A percentile compares a stretch with the other conserved stretches of the same genome.
Conservation (phyloP, 2,329 filamentous ascomycete species). For the Lachnellula subtilissima region DNA sequence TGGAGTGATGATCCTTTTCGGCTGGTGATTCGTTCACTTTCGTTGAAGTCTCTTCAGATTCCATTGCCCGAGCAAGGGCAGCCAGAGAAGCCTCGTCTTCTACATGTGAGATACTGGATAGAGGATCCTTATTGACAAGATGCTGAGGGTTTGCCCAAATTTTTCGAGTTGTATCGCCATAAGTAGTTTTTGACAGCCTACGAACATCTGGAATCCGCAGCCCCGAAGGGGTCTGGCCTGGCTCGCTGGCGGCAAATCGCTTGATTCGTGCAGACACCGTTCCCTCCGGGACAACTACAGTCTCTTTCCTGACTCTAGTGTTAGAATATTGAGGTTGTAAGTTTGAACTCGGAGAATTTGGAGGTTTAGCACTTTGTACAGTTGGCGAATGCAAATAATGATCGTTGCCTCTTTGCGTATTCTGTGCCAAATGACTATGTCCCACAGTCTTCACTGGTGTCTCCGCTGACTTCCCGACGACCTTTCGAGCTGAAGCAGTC, state of each 20-base stretch:
- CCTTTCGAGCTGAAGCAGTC: neutral
- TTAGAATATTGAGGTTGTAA: neutral
- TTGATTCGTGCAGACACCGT: neutral
- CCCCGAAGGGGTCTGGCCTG: slow-evolving; percentile 2
- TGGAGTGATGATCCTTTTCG: neutral
- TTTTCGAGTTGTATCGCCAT: slow-evolving; percentile 9
- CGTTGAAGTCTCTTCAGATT: neutral
- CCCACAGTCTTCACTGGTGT: neutral
- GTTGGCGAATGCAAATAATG: neutral
- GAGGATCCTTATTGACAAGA: slow-evolving; percentile 15
- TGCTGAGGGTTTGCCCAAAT: neutral
- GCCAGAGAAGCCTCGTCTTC: slow-evolving; percentile 20
- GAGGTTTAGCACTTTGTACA: neutral
- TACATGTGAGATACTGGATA: slow-evolving; percentile 16
- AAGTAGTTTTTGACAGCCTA: slow-evolving; percentile 14
- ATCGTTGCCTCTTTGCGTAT: neutral
- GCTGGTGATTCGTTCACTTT: neutral
- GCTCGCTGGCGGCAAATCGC: slow-evolving; percentile 17
- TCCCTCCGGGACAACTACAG: neutral
- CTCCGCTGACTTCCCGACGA: neutral
- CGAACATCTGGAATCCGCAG: neutral
- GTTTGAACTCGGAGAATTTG: neutral
- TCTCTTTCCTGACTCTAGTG: neutral
- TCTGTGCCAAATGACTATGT: neutral
- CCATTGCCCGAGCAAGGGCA: slow-evolving; percentile 14